Conservation (phyloP, 306 rosid genomes). For the Fragaria ananassa region DNA sequence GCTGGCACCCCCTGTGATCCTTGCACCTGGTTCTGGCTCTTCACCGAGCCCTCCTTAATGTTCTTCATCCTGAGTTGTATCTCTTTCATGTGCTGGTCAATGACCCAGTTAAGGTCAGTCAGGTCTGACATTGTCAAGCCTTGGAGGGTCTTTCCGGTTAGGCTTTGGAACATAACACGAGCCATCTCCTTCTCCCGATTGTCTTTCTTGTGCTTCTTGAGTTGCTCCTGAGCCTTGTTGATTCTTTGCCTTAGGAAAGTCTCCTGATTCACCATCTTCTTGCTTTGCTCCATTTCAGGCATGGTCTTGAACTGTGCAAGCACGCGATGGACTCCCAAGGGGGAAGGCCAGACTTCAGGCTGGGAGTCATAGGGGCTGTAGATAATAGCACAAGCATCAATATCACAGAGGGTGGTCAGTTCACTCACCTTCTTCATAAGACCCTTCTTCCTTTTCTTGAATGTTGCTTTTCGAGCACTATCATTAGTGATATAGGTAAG, state of each 20-base stretch:
- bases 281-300: slow-evolving; percentile 31
- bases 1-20: neutral
- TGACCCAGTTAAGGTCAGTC: slow-evolving; percentile 28
- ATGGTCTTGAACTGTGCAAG: slow-evolving; percentile 26
- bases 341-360: slow-evolving; percentile 50
- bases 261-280: slow-evolving; percentile 35
- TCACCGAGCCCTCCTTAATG: neutral
- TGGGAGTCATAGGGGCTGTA: slow-evolving; percentile 39
- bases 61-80: slow-evolving; percentile 15
- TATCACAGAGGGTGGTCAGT: slow-evolving; percentile 50
- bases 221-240: slow-evolving; percentile 16
- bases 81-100: slow-evolving; percentile 28
- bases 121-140: slow-evolving; percentile 23
- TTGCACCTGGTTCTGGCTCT: neutral
- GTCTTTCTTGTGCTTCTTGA: slow-evolving; percentile 27
- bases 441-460: slow-evolving; percentile 62
- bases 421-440: slow-evolving; percentile 54
- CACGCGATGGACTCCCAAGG: slow-evolving; percentile 26
- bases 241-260: slow-evolving; percentile 27
- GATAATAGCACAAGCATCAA: slow-evolving; percentile 55
- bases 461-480: slow-evolving; percentile 50
- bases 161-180: slow-evolving; percentile 19
- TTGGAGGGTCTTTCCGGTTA: slow-evolving; percentile 15
- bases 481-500: slow-evolving; percentile 37
- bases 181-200: slow-evolving; percentile 26